phyloP scores from a whole-genome alignment of 2,329 filamentous ascomycete genomes.

The Botrytis fabae region DNA sequence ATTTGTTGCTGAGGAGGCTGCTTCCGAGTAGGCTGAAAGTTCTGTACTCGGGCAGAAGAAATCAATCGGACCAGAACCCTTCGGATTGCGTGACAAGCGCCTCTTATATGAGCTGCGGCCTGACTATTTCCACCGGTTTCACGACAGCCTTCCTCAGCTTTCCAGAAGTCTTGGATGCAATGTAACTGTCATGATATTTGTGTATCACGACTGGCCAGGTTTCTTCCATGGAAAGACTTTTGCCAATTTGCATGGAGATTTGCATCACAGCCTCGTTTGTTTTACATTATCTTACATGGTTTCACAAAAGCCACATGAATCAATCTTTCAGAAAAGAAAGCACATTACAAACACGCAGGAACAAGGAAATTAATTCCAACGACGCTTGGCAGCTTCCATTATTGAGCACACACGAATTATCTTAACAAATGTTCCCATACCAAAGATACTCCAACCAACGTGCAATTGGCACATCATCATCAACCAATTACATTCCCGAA shows the following conservation, averaged over 20 bases:
- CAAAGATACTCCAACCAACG: background rate
- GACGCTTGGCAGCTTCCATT: background rate
- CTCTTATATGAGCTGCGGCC: background rate
- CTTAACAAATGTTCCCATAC: background rate
- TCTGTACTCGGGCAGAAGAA: background rate
- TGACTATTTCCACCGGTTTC: background rate
- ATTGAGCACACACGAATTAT: background rate
- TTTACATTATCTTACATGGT: background rate
- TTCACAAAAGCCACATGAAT: background rate
- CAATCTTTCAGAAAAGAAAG: background rate
- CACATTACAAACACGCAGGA: slow-evolving; percentile 7
- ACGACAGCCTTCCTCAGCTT: slow-evolving; percentile 11
- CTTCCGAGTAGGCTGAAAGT: background rate
- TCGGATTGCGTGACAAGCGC: background rate
- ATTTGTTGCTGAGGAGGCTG: background rate
- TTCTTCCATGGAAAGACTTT: background rate
- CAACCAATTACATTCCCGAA: background rate
- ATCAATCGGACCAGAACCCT: background rate
- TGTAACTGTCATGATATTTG: background rate
- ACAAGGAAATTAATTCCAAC: background rate
- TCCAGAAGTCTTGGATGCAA: slow-evolving; percentile 16
- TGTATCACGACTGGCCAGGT: background rate
- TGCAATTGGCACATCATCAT: background rate
- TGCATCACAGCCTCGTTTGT: background rate
- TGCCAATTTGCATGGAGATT: slow-evolving; percentile 1